Conservation (phyloP, 2,329 filamentous ascomycete species). For the Xylariaceae sp. region DNA sequence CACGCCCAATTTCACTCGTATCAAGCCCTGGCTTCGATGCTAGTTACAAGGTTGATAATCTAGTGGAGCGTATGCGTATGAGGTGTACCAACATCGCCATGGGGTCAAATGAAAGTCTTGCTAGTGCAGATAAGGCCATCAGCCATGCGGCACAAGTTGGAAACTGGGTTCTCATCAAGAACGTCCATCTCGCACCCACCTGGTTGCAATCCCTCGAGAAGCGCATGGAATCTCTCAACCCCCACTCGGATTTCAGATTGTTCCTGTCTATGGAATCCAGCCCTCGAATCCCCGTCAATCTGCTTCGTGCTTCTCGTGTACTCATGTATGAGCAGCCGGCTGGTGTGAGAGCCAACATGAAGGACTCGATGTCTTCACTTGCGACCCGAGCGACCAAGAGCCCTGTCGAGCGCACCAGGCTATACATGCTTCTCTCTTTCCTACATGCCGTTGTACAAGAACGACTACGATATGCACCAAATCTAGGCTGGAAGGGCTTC, state of each 20-base stretch:
- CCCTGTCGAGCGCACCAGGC: slow-evolving; percentile 86
- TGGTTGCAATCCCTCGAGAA: slow-evolving; percentile 99
- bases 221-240: slow-evolving; percentile 92
- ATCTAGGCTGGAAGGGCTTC: slow-evolving; percentile 95
- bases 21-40: slow-evolving; percentile 97
- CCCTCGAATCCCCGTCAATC: slow-evolving; percentile 93
- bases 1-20: slow-evolving; percentile 85
- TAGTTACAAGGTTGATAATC: slow-evolving; percentile 96
- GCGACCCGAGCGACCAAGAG: slow-evolving; percentile 77
- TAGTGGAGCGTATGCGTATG: slow-evolving; percentile 83
- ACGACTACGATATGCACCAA: slow-evolving; percentile 90
- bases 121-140: slow-evolving; percentile 94
- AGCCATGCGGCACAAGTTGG: slow-evolving; percentile 89
- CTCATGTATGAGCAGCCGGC: slow-evolving; percentile 98
- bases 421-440: slow-evolving; percentile 93
- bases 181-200: slow-evolving; percentile 92
- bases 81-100: slow-evolving; percentile 97
- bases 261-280: slow-evolving; percentile 99
- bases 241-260: slow-evolving; percentile 88
- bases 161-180: slow-evolving; percentile 98
- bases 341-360: slow-evolving; percentile 97
- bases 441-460: slow-evolving; percentile 96
- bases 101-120: slow-evolving; percentile 94
- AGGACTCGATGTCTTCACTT: slow-evolving; percentile 88
- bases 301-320: slow-evolving; percentile 90